phyloP scores from a whole-genome alignment of 139 green algal genomes.

The Chlorella ohadii region DNA sequence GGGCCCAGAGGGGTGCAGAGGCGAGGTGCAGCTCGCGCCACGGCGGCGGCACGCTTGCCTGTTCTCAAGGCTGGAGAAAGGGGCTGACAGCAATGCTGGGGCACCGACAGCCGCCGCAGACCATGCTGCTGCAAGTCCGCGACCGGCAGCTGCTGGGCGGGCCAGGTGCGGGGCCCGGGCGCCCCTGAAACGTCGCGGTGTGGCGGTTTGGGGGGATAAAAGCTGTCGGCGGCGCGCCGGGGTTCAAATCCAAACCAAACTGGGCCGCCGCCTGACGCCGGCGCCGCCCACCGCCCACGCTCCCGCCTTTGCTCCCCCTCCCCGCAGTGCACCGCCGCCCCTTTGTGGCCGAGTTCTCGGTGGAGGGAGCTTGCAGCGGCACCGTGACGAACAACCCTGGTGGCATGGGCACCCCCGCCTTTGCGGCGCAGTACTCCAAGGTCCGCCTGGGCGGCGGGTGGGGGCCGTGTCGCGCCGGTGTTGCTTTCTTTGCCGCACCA shows the following conservation, averaged over 20 bases:
- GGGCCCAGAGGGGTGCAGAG: too few species aligned
- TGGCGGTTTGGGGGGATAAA: too few species aligned
- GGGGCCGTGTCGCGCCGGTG: neutral
- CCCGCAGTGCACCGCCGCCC: conserved; percentile 32
- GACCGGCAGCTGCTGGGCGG: conserved; percentile 2
- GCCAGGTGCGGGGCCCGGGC: neutral
- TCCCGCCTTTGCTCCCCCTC: neutral
- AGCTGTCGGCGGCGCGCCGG: neutral
- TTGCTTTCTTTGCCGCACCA: too few species aligned
- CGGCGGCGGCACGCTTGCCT: too few species aligned
- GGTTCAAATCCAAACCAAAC: conserved; percentile 16
- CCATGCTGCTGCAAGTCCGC: neutral
- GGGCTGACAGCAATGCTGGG: too few species aligned
- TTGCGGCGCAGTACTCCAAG: conserved; percentile 46
- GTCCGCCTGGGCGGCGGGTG: neutral
- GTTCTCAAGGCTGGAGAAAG: too few species aligned
- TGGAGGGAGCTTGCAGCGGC: neutral
- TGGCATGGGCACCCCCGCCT: conserved; percentile 31
- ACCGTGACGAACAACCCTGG: conserved; percentile 18
- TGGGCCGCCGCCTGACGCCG: neutral
- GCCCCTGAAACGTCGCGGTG: neutral
- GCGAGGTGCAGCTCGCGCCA: too few species aligned
- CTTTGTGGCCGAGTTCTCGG: conserved; percentile 35
- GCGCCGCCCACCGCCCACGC: too few species aligned
- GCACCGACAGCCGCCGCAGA: neutral